Percentiles rank a stretch among this genome's conserved stretches.
Evolutionary conservation across 2,329 filamentous ascomycete species (phyloP).

Genomic region (Zymoseptoria brevis): DNA sequence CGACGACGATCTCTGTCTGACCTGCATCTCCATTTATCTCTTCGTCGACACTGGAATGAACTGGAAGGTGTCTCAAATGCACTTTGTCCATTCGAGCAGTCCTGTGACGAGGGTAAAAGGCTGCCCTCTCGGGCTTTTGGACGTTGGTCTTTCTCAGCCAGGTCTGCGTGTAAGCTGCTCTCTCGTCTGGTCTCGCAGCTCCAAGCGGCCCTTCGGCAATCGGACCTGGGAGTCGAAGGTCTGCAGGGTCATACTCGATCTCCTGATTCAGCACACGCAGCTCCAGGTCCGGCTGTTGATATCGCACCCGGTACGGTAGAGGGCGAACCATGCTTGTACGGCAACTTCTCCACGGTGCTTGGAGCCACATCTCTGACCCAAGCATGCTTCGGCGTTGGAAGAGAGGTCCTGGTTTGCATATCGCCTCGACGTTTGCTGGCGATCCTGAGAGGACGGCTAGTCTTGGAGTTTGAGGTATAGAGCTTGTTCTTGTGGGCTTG

Average conservation of each 20-base stretch:
- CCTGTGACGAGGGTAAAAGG: neutral
- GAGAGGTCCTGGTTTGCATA: neutral
- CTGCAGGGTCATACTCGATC: neutral
- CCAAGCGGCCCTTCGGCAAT: neutral
- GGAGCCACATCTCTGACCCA: neutral
- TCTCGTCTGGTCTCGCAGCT: neutral
- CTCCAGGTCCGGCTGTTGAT: neutral
- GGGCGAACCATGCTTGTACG: neutral
- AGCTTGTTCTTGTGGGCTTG: neutral
- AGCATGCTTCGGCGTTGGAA: neutral
- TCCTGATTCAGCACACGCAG: neutral
- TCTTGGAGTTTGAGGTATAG: neutral
- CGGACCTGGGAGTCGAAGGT: neutral
- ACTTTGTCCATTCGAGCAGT: neutral
- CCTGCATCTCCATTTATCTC: neutral
- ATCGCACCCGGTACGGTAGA: neutral
- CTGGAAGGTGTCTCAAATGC: neutral
- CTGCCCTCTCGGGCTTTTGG: neutral
- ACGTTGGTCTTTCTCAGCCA: neutral
- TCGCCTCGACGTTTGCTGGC: neutral
- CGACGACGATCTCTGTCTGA: neutral
- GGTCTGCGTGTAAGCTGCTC: neutral
- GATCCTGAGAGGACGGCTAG: neutral
- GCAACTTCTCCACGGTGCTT: neutral
- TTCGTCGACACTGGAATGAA: neutral